Evolutionary conservation across 2,329 filamentous ascomycete species (phyloP).

Genomic region (Colletotrichum sp.): DNA sequence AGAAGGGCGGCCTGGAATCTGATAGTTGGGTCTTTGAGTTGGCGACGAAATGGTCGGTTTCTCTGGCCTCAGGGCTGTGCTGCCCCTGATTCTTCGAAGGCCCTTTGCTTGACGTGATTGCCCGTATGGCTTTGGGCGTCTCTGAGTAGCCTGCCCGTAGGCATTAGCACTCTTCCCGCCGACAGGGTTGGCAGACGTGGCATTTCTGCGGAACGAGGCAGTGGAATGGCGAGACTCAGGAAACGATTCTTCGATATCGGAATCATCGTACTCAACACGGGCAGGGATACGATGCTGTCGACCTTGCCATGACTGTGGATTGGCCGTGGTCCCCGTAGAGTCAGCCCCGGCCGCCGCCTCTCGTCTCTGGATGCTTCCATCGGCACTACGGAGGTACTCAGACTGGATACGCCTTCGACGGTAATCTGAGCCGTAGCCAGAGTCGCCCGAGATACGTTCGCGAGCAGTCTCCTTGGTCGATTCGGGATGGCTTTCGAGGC

Average conservation of each 20-base stretch:
- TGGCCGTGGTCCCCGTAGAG: neutral
- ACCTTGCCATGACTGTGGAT: neutral
- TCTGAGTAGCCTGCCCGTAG: neutral
- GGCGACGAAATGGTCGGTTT: neutral
- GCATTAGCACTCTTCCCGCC: too few relatives aligned
- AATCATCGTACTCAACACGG: neutral
- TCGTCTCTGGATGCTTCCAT: neutral
- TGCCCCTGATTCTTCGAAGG: conserved; percentile 1
- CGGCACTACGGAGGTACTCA: neutral
- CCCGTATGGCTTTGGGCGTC: neutral
- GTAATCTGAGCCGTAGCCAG: conserved; percentile 2
- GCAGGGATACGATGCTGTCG: too few relatives aligned
- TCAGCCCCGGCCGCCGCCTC: neutral
- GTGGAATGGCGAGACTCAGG: neutral
- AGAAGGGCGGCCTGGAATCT: neutral
- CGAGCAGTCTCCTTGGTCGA: neutral
- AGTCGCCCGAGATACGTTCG: conserved; percentile 4
- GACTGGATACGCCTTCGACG: neutral
- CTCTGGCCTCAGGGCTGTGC: neutral
- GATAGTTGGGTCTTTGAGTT: neutral
- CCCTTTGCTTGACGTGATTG: neutral
- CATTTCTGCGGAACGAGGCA: neutral
- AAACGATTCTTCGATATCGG: neutral
- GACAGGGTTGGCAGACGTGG: neutral
- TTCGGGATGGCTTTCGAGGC: neutral